Percentiles rank a stretch among this genome's conserved stretches.
Evolutionary conservation across 108 stramenopile genomes (phyloP).

Genomic region (Parmales sp.): DNA sequence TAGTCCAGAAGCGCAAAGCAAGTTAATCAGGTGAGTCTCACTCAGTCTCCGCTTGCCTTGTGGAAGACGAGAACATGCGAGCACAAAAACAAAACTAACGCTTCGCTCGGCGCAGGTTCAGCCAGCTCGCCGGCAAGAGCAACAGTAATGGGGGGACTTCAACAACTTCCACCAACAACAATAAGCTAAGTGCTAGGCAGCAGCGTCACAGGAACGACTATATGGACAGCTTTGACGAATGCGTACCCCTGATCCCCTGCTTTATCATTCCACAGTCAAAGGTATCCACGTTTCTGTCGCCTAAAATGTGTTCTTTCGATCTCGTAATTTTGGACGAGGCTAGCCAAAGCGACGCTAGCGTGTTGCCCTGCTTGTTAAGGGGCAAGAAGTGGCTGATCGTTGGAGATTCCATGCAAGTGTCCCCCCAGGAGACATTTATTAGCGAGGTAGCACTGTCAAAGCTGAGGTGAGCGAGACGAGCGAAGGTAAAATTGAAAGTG

Average conservation of each 20-base stretch:
- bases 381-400: conserved; percentile 63
- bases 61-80: too few species aligned
- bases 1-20: conserved; percentile 44
- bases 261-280: conserved; percentile 52
- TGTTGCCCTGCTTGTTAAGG: conserved; percentile 47
- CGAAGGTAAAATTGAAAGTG: too few species aligned
- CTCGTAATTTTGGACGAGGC: conserved; percentile 54
- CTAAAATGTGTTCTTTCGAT: conserved; percentile 46
- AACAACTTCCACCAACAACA: too few species aligned
- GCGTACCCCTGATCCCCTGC: conserved; percentile 52
- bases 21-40: conserved; percentile 39
- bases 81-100: too few species aligned
- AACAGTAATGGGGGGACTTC: conserved; percentile 33
- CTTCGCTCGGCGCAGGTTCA: too few species aligned
- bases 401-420: conserved; percentile 55
- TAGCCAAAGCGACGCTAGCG: conserved; percentile 44
- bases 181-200: too few species aligned
- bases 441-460: conserved; percentile 21
- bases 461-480: too few species aligned
- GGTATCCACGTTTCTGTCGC: conserved; percentile 46
- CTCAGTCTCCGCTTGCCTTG: too few species aligned
- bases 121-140: conserved; percentile 46
- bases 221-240: conserved; percentile 44
- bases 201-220: conserved; percentile 45
- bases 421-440: conserved; percentile 49